These are phyloP conservation scores for Canariomyces notabilis DNA, from an alignment of 2,329 filamentous ascomycete genomes.

Conservation along the genomic window DNA sequence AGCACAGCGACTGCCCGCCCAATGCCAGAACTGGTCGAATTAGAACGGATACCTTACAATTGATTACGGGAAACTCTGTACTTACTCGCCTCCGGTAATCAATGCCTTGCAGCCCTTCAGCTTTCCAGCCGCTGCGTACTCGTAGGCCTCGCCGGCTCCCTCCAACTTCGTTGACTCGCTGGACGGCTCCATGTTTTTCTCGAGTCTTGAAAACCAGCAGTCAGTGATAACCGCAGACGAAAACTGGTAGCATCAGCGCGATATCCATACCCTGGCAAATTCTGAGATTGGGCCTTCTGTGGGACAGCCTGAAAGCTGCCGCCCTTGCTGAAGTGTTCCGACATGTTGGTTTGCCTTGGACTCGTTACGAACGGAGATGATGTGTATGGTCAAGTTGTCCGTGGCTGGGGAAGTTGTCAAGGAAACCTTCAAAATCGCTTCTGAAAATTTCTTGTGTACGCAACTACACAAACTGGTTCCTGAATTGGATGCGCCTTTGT, in stretches of 20 bases:
- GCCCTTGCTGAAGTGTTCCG: constrained; percentile 11
- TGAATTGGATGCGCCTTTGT: too few species aligned
- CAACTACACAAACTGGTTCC: too few species aligned
- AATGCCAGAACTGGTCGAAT: constrained; percentile 44
- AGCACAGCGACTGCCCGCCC: constrained; percentile 50
- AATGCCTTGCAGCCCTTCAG: constrained; percentile 46
- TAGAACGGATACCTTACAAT: neutral
- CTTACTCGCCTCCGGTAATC: constrained; percentile 53
- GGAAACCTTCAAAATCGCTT: too few species aligned
- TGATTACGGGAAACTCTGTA: constrained; percentile 1
- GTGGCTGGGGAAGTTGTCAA: too few species aligned
- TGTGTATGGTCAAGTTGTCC: neutral
- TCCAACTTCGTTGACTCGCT: constrained; percentile 39
- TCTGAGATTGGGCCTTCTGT: constrained; percentile 32
- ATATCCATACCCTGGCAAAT: constrained; percentile 30
- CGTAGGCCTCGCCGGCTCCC: constrained; percentile 33
- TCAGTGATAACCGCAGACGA: too few species aligned
- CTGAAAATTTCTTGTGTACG: too few species aligned
- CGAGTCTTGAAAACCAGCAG: constrained; percentile 23
- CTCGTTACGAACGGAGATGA: neutral
- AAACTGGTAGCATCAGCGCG: neutral
- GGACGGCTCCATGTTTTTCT: constrained; percentile 35
- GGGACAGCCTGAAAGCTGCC: constrained; percentile 34
- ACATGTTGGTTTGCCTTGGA: constrained; percentile 4
- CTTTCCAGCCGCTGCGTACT: constrained; percentile 43